A percentile compares a stretch with the other conserved stretches of the same genome.
Conservation (phyloP, 805 yeast species). For the Tetrapisispora arboricola region DNA sequence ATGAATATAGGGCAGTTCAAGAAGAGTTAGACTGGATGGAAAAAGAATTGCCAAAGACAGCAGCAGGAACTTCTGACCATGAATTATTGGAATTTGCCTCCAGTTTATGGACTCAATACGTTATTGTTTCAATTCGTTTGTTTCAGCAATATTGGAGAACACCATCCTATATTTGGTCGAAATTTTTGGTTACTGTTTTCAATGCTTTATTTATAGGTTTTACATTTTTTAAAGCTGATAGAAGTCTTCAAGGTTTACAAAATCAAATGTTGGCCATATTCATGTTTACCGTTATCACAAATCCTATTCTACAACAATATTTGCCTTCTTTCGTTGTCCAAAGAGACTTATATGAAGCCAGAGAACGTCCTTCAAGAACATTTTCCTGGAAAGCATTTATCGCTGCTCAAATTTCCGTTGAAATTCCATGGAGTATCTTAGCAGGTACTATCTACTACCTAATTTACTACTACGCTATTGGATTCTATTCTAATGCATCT, state of each 20-base stretch:
- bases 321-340: slow-evolving; percentile 52
- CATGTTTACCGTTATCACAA: slow-evolving; percentile 49
- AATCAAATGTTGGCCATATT: slow-evolving; percentile 73
- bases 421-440: slow-evolving; percentile 53
- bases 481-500: slow-evolving; percentile 55
- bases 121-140: slow-evolving; percentile 42
- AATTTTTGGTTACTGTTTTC: slow-evolving; percentile 41
- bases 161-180: slow-evolving; percentile 52
- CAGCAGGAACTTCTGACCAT: slow-evolving; percentile 27
- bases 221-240: slow-evolving; percentile 59
- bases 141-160: slow-evolving; percentile 61
- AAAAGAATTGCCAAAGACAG: slow-evolving; percentile 37
- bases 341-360: slow-evolving; percentile 58
- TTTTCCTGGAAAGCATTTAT: slow-evolving; percentile 60
- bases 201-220: slow-evolving; percentile 64
- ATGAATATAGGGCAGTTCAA: slow-evolving; percentile 48
- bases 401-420: slow-evolving; percentile 52
- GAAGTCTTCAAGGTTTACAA: slow-evolving; percentile 60
- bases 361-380: slow-evolving; percentile 66
- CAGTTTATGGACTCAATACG: slow-evolving; percentile 32
- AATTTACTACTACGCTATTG: slow-evolving; percentile 64
- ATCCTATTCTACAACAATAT: slow-evolving; percentile 52
- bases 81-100: slow-evolving; percentile 36
- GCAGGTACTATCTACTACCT: slow-evolving; percentile 54
- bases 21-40: slow-evolving; percentile 58